Base-by-base conservation (phyloP, 2,329 filamentous ascomycete species). In the Immersiporthe knoxdaviesiana region DNA sequence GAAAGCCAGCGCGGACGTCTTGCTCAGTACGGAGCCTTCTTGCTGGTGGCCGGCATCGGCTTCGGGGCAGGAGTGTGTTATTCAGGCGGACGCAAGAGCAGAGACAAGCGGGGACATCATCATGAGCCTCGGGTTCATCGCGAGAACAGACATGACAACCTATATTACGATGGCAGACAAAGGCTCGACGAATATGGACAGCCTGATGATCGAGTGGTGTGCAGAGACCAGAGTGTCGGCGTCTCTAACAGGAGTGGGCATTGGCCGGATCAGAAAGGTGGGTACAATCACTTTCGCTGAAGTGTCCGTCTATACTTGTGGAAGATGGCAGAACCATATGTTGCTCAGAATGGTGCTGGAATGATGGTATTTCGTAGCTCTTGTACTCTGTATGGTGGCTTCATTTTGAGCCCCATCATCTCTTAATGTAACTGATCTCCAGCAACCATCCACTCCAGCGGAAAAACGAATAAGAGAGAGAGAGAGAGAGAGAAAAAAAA, bases 51-150 rank as follows among this genome's bases (percentile, higher is more conserved):
- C 8, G 37, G 59, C 12, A 35, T 62, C 21, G 59, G 59, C 35
- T 62, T 62, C 59, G 59, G 32, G 27, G 59, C 59, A n/a, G 59
- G 59, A 41, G 12, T 62, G 10, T 24, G 32, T 11, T 39, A 39
- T 41, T 37, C 59, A 3, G 37, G 37, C 37, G 16, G 7, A 10
- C 59, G 37, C 18, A 62, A 62, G 37, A 62, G 37, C 11, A 27
- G 11, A 54, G 50, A 27, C n/a, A 11, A n/a, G 4, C n/a, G 4
- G 24, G 50, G 24, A 27, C 24, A 27, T 27, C 24, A 27, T 27
- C 50, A 12, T 27, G 50, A 27, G 24, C 10, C 24, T 54, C 50
- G n/a, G 6, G 2, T 27, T 1, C 50, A 54, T 27, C n/a, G 10
- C 50, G 24, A 27, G 3, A 14, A 27, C 10, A 27, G 14, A 54